A percentile compares a stretch with the other conserved stretches of the same genome.
phyloP scores from a whole-genome alignment of 805 yeast species.

The Hanseniaspora thailandica region DNA sequence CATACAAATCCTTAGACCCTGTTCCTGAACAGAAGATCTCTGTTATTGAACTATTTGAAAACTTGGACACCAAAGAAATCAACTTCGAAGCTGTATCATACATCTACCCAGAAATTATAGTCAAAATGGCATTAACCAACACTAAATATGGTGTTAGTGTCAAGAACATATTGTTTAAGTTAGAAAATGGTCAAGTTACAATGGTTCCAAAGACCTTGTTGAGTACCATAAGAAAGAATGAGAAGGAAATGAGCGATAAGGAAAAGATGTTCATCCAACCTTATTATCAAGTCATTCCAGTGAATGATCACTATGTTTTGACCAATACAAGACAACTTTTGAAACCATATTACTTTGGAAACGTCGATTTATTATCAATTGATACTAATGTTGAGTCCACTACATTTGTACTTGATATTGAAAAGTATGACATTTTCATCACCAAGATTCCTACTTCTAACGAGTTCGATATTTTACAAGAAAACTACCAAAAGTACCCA shows the following conservation, averaged over 20 bases:
- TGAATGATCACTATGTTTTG: constrained; percentile 39
- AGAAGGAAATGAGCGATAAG: constrained; percentile 37
- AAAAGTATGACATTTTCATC: constrained; percentile 60
- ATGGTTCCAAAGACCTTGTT: constrained; percentile 59
- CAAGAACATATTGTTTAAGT: constrained; percentile 49
- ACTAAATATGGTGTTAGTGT: constrained; percentile 59
- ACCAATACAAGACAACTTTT: constrained; percentile 41
- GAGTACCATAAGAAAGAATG: constrained; percentile 58
- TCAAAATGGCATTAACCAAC: constrained; percentile 39
- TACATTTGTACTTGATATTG: constrained; percentile 51
- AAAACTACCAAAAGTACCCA: constrained; percentile 54
- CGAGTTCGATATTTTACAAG: constrained; percentile 65
- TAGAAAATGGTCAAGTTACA: constrained; percentile 50
- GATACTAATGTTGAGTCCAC: constrained; percentile 77
- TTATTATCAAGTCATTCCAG: constrained; percentile 51
- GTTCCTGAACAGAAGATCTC: constrained; percentile 45
- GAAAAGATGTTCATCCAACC: constrained; percentile 46
- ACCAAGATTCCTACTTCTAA: constrained; percentile 69
- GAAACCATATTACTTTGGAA: constrained; percentile 21
- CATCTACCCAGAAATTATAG: constrained; percentile 48
- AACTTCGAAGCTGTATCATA: constrained; percentile 43
- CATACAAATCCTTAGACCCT: constrained; percentile 44
- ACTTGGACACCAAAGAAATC: constrained; percentile 14
- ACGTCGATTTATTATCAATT: constrained; percentile 30
- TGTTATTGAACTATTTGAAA: constrained; percentile 69